phyloP scores from a whole-genome alignment of 495 filamentous ascomycete genomes.

The Tirmania nivea region DNA sequence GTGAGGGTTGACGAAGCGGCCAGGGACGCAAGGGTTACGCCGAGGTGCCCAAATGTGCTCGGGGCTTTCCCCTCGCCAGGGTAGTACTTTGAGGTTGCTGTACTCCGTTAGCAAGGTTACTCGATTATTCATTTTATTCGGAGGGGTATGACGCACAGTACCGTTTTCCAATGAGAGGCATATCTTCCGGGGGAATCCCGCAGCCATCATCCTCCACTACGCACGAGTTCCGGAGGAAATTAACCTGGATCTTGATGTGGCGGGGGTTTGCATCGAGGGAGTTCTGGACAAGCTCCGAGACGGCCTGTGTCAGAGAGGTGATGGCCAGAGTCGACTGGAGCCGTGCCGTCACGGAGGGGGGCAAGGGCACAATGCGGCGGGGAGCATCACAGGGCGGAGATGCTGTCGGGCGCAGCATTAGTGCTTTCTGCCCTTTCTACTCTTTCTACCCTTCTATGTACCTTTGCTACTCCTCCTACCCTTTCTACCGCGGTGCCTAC shows the following conservation, averaged over 20 bases:
- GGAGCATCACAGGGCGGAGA: slow-evolving; percentile 22
- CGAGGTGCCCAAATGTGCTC: slow-evolving; percentile 43
- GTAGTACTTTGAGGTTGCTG: slow-evolving; percentile 51
- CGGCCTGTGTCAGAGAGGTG: slow-evolving; percentile 48
- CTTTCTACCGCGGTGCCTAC: too few relatives aligned
- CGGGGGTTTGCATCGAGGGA: slow-evolving; percentile 60
- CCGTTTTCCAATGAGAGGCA: slow-evolving; percentile 46
- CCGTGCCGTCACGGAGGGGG: slow-evolving; percentile 55
- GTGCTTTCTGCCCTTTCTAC: too few relatives aligned
- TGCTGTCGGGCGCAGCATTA: slow-evolving; percentile 2
- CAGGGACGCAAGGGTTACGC: slow-evolving; percentile 58
- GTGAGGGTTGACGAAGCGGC: slow-evolving; percentile 55
- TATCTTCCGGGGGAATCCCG: slow-evolving; percentile 50
- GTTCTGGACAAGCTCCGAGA: slow-evolving; percentile 62
- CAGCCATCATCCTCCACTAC: slow-evolving; percentile 70
- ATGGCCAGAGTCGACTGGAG: slow-evolving; percentile 70
- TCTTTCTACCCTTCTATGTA: too few relatives aligned
- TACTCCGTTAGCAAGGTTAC: background rate
- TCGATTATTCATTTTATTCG: background rate
- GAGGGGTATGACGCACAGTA: slow-evolving; percentile 34
- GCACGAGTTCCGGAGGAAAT: slow-evolving; percentile 58
- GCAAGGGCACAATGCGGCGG: slow-evolving; percentile 42
- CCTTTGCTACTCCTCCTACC: too few relatives aligned
- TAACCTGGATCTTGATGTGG: slow-evolving; percentile 47
- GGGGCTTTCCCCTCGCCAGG: slow-evolving; percentile 1